Evolutionary conservation across 306 rosid species (phyloP).

Genomic region (Quercus variabilis): DNA sequence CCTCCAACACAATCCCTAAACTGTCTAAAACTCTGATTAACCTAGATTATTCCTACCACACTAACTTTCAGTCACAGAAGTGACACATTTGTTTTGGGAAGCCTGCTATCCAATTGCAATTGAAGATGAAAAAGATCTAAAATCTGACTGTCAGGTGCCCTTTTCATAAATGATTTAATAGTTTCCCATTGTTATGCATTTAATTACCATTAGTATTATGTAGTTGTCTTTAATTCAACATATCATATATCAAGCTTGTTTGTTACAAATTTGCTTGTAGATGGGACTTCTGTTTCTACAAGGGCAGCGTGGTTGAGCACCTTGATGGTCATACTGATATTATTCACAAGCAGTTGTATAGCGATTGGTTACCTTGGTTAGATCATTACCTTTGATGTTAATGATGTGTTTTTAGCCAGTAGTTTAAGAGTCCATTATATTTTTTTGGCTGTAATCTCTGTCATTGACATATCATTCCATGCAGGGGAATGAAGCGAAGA

Average conservation of each 20-base stretch:
- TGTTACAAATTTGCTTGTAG: constrained; percentile 39
- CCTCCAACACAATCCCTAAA: not conserved
- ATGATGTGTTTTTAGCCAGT: not conserved
- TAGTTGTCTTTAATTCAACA: not conserved
- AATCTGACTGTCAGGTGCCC: not conserved
- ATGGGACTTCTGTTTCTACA: constrained; percentile 80
- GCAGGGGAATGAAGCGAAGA: constrained; percentile 83
- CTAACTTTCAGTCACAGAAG: not conserved
- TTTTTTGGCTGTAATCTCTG: not conserved
- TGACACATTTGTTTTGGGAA: not conserved
- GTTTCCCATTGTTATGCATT: not conserved
- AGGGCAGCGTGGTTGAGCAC: constrained; percentile 75
- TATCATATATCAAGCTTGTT: not conserved
- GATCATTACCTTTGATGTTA: constrained; percentile 6
- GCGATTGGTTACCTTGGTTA: constrained; percentile 91
- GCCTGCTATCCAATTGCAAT: not conserved
- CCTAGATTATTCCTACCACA: not conserved
- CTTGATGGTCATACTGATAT: constrained; percentile 93
- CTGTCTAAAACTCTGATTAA: not conserved
- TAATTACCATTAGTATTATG: not conserved
- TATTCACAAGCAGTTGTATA: constrained; percentile 57
- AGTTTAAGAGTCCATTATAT: not conserved
- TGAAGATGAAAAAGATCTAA: not conserved
- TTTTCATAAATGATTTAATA: not conserved
- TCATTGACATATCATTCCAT: constrained; percentile 25